Percentiles rank a stretch among this genome's conserved stretches.
phyloP scores from a whole-genome alignment of 305 asterid species.

The Fraxinus sp. region DNA sequence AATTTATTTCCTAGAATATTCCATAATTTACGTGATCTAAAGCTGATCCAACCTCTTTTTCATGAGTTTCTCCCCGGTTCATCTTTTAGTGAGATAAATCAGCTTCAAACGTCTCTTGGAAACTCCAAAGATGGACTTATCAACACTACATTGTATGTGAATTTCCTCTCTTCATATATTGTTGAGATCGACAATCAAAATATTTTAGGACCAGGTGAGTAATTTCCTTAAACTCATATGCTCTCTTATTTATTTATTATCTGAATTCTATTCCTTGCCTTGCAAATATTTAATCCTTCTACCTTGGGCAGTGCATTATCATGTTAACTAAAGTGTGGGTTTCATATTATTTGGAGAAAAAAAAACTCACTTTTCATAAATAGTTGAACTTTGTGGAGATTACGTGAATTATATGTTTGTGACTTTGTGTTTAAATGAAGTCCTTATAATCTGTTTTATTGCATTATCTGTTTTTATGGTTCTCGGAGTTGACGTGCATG shows the following conservation, averaged over 20 bases:
- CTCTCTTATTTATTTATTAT: constrained; percentile 8
- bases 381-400: background rate
- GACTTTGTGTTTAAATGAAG: background rate
- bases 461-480: background rate
- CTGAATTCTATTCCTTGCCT: constrained; percentile 5
- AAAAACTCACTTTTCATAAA: background rate
- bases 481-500: background rate
- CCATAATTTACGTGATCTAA: constrained; percentile 61
- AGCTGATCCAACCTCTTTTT: constrained; percentile 89
- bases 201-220: constrained; percentile 87
- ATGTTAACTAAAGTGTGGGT: background rate
- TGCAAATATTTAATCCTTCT: constrained; percentile 17
- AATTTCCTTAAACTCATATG: constrained; percentile 22
- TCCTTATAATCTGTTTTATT: background rate
- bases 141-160: constrained; percentile 73
- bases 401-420: background rate
- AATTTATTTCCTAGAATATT: constrained; percentile 81
- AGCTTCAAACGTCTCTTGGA: constrained; percentile 70
- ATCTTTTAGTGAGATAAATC: constrained; percentile 52
- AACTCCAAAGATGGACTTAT: constrained; percentile 63
- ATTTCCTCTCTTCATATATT: constrained; percentile 79
- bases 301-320: constrained; percentile 5
- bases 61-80: constrained; percentile 94
- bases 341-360: background rate
- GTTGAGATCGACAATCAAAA: constrained; percentile 78